Evolutionary conservation across 495 filamentous ascomycete genomes (phyloP), one percentile per base, ranked within the genome.

Genomic region (Trichocladium antarcticum): DNA sequence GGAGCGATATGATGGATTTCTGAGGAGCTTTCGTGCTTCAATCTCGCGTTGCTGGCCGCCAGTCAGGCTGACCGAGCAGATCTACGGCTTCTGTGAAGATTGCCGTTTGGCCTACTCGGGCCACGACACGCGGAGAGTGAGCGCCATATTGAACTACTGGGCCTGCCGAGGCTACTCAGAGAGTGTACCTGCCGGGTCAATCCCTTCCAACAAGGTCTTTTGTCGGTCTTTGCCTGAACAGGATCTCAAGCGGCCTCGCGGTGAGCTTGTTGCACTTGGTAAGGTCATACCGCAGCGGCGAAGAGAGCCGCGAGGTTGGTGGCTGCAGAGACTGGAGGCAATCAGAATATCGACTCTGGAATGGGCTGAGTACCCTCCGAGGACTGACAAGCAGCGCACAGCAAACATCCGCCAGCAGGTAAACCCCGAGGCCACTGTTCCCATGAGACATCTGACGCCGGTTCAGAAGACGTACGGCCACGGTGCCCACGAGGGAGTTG

Each of bases 141-240:
- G 42, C 1, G 34, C 17, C 6, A 29, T 59, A 20, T 20, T 51
- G 2, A 53, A 42, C 36, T 59, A 56, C 20, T 59, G 53, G 53
- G 46, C 38, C 6, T 56, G 5, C 1, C 15, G 8, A 7, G 22
- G 37, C 11, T 46, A 37, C 5, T 8, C 34, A 0, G 29, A 21
- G 11, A 19, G 47, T 38, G 47, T 59, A n/a, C 11, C 32, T 21
- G 27, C 49, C 16, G 14, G 22, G 19, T 1, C 28, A 9, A n/a
- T 56, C 12, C 47, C 52, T 2, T 32, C 19, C 19, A 14, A 36
- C 2, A 7, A 32, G 9, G 19, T 59, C 3, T 53, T 53, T 15
- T 31, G 15, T 6, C 14, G 9, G 3, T 8, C 5, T 19, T 12
- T 39, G 6, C 16, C 5, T 15, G 8, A 20, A 8, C 20, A 45